A percentile compares a stretch with the other conserved stretches of the same genome.
Evolutionary conservation across 805 yeast species (phyloP).

Genomic region (Nakazawaea ishiwadae): DNA sequence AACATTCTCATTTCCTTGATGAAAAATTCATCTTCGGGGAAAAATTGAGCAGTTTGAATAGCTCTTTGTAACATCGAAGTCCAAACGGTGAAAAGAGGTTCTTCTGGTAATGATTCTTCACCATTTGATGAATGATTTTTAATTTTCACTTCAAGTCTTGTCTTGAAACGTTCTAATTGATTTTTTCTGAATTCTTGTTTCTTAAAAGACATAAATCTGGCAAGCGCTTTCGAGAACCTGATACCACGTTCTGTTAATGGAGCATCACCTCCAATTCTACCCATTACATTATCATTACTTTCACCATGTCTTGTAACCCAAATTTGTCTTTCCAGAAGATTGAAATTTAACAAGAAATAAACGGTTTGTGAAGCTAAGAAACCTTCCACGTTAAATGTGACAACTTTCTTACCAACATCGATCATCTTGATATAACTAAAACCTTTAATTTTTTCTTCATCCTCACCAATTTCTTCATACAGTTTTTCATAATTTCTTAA

Average conservation of each 20-base stretch:
- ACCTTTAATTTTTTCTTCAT: slow-evolving; percentile 56
- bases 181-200: slow-evolving; percentile 60
- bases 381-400: slow-evolving; percentile 82
- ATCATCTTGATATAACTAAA: slow-evolving; percentile 93
- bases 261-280: slow-evolving; percentile 92
- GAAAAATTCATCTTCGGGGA: slow-evolving; percentile 70
- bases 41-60: slow-evolving; percentile 70
- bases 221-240: slow-evolving; percentile 67
- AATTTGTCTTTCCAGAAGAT: slow-evolving; percentile 81
- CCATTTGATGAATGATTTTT: slow-evolving; percentile 23
- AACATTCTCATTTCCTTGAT: slow-evolving; percentile 88
- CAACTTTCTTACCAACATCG: slow-evolving; percentile 91
- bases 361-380: slow-evolving; percentile 91
- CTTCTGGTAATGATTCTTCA: slow-evolving; percentile 39
- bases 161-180: slow-evolving; percentile 51
- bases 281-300: slow-evolving; percentile 75
- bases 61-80: slow-evolving; percentile 82
- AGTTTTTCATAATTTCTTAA: slow-evolving; percentile 81
- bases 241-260: slow-evolving; percentile 72
- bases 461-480: slow-evolving; percentile 78
- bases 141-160: slow-evolving; percentile 37
- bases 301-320: slow-evolving; percentile 97
- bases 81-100: slow-evolving; percentile 86
- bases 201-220: slow-evolving; percentile 69
- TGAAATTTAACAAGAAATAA: slow-evolving; percentile 84